Percentiles rank a stretch among this genome's conserved stretches.
Conservation (phyloP, 805 yeast species). For the Kodamaea kaohsiungensis region DNA sequence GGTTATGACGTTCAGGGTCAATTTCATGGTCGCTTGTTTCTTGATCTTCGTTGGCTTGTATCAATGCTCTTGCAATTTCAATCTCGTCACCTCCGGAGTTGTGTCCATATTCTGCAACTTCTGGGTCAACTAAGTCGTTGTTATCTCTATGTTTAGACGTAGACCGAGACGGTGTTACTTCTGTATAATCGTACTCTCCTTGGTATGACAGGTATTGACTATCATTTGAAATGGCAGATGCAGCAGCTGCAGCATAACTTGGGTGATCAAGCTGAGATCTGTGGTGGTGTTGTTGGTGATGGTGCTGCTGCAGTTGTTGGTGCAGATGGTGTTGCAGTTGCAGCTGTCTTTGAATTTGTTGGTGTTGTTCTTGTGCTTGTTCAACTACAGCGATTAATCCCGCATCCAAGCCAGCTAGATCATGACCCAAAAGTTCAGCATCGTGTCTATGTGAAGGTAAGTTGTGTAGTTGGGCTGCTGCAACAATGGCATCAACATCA, state of each 20-base stretch:
- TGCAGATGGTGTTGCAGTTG: conserved; percentile 12
- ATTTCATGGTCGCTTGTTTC: conserved; percentile 10
- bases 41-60: conserved; percentile 54
- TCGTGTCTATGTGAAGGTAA: conserved; percentile 26
- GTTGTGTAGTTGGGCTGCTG: conserved; percentile 28
- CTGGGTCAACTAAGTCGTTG: conserved; percentile 55
- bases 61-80: conserved; percentile 65
- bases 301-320: conserved; percentile 16
- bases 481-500: conserved; percentile 38
- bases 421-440: conserved; percentile 38
- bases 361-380: conserved; percentile 48
- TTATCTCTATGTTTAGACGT: conserved; percentile 14
- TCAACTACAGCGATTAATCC: conserved; percentile 62
- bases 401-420: conserved; percentile 44
- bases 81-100: conserved; percentile 51
- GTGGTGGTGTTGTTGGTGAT: conserved; percentile 19
- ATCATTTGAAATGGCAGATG: conserved; percentile 28
- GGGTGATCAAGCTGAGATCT: conserved; percentile 15
- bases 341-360: conserved; percentile 21
- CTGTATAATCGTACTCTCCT: conserved; percentile 15
- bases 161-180: conserved; percentile 7
- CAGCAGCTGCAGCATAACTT: conserved; percentile 37
- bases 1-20: background rate
- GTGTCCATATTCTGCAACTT: conserved; percentile 49
- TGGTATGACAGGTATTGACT: conserved; percentile 20